These are phyloP conservation scores for Amanita inopinata DNA, from an alignment of 768 basidiomycete species.

Conservation along the genomic window DNA sequence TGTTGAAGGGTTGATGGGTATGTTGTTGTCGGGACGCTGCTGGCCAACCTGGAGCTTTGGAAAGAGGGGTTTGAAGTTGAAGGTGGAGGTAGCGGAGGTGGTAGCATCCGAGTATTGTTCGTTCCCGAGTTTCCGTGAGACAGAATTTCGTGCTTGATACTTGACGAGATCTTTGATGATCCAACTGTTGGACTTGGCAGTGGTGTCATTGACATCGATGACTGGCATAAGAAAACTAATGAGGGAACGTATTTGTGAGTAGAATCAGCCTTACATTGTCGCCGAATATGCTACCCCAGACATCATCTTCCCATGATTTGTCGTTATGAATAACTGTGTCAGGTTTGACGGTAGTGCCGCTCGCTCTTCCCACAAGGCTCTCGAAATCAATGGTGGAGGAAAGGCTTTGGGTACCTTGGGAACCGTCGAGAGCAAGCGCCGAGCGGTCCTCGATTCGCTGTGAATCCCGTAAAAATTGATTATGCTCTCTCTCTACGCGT, in stretches of 20 bases:
- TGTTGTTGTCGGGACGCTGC: conserved; percentile 13
- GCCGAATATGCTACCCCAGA: conserved; percentile 75
- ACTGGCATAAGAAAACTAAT: conserved; percentile 6
- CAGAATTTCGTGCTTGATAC: conserved; percentile 16
- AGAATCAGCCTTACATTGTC: conserved; percentile 19
- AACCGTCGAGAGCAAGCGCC: conserved; percentile 34
- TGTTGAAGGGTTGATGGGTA: background rate
- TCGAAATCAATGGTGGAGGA: conserved; percentile 74
- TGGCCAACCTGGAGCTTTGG: background rate
- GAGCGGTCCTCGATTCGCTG: conserved; percentile 82
- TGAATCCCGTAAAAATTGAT: conserved; percentile 86
- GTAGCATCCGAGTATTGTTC: background rate
- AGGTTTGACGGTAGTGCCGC: conserved; percentile 34
- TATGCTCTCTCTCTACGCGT: conserved; percentile 88
- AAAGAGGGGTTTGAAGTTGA: background rate
- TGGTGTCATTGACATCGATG: conserved; percentile 8
- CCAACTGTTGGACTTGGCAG: background rate
- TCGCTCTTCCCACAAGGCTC: conserved; percentile 63
- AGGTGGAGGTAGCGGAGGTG: conserved; percentile 1
- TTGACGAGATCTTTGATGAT: background rate
- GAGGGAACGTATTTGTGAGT: background rate
- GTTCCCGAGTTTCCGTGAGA: conserved; percentile 22
- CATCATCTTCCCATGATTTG: conserved; percentile 68
- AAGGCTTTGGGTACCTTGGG: conserved; percentile 21
- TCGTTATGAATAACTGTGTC: conserved; percentile 29